phyloP scores from a whole-genome alignment of 2,329 filamentous ascomycete genomes.

The Colletotrichum neosansevieriae region DNA sequence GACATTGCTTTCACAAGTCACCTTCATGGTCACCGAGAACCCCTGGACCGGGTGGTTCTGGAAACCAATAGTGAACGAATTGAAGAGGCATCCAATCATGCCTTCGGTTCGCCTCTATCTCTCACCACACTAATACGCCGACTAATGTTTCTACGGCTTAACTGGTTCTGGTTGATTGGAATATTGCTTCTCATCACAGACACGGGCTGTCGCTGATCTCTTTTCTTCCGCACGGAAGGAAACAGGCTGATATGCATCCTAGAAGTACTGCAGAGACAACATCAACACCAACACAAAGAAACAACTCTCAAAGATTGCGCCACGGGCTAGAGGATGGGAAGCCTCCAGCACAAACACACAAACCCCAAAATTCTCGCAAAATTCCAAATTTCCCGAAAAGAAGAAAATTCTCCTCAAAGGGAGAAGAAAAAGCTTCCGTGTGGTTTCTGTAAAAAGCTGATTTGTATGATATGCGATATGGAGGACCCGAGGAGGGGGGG shows the following conservation, averaged over 20 bases:
- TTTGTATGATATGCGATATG: slow-evolving; percentile 40
- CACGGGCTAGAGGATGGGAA: slow-evolving; percentile 12
- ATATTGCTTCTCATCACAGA: slow-evolving; percentile 39
- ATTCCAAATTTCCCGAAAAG: neutral
- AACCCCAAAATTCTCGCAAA: neutral
- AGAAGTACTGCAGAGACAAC: slow-evolving; percentile 37
- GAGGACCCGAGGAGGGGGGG: neutral
- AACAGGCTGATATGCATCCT: slow-evolving; percentile 34
- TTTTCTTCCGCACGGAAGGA: slow-evolving; percentile 25
- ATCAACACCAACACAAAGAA: slow-evolving; percentile 22
- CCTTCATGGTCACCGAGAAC: slow-evolving; percentile 60
- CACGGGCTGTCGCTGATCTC: slow-evolving; percentile 42
- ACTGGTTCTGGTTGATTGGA: slow-evolving; percentile 36
- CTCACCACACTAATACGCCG: slow-evolving; percentile 49
- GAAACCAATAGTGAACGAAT: slow-evolving; percentile 53
- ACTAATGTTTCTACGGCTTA: slow-evolving; percentile 51
- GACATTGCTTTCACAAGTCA: slow-evolving; percentile 53
- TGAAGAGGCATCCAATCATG: slow-evolving; percentile 20
- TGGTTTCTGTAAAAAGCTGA: slow-evolving; percentile 41
- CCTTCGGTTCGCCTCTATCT: slow-evolving; percentile 29
- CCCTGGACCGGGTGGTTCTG: slow-evolving; percentile 57
- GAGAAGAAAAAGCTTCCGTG: slow-evolving; percentile 21
- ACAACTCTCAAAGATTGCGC: slow-evolving; percentile 26
- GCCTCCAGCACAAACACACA: slow-evolving; percentile 10
- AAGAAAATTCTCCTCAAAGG: slow-evolving; percentile 23